phyloP scores from a whole-genome alignment of 192 early-diverging fungal species.

The Backusella luteola region DNA sequence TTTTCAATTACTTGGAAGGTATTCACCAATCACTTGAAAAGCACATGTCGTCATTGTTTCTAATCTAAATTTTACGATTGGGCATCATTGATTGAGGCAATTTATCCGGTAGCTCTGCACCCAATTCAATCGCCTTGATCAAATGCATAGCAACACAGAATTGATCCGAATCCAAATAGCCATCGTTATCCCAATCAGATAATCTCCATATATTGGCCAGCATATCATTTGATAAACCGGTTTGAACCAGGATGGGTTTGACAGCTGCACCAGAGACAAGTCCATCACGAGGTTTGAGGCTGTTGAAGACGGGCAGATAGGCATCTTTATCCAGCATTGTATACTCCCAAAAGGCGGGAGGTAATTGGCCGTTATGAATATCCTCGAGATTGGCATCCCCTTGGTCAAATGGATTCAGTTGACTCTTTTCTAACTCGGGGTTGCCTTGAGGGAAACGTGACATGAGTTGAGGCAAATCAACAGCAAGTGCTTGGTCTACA shows the following conservation, averaged over 20 bases:
- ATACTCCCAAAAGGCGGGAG: slow-evolving; percentile 55
- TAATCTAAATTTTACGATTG: slow-evolving; percentile 24
- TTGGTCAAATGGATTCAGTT: slow-evolving; percentile 55
- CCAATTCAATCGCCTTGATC: slow-evolving; percentile 41
- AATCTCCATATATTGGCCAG: slow-evolving; percentile 74
- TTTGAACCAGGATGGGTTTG: slow-evolving; percentile 60
- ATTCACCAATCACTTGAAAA: no score
- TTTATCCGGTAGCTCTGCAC: slow-evolving; percentile 47
- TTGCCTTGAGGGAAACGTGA: slow-evolving; percentile 71
- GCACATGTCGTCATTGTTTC: background rate
- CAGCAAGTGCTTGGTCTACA: slow-evolving; percentile 75
- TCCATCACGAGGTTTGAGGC: slow-evolving; percentile 55
- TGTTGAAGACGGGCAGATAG: slow-evolving; percentile 48
- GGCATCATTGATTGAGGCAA: slow-evolving; percentile 49
- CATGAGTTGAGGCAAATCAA: slow-evolving; percentile 79
- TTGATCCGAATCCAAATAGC: slow-evolving; percentile 82
- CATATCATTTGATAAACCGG: slow-evolving; percentile 61
- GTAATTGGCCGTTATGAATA: slow-evolving; percentile 24
- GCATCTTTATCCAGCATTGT: slow-evolving; percentile 48
- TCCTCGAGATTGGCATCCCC: background rate
- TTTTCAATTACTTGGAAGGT: background rate
- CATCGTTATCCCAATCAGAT: slow-evolving; percentile 77
- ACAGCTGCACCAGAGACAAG: slow-evolving; percentile 49
- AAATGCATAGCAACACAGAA: slow-evolving; percentile 84
- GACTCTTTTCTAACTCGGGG: slow-evolving; percentile 61